A percentile compares a stretch with the other conserved stretches of the same genome.
Evolutionary conservation across 768 basidiomycete genomes (phyloP).

Genomic region (Hemileccinum rubropunctum): DNA sequence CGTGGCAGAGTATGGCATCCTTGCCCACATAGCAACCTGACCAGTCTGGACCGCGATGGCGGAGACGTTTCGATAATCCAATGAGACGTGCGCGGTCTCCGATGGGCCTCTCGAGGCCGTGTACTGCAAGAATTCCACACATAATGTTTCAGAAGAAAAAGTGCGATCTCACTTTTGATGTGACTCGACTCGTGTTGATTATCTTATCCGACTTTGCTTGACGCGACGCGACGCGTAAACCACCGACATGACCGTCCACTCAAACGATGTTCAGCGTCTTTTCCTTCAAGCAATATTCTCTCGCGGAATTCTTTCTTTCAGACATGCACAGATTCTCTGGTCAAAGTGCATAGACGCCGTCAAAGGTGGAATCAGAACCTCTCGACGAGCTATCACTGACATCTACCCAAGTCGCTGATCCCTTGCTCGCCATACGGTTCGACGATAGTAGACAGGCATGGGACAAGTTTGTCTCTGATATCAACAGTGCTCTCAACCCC

Average conservation of each 20-base stretch:
- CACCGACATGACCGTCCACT: constrained; percentile 38
- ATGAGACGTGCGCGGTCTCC: constrained; percentile 71
- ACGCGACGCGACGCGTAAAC: too few species aligned
- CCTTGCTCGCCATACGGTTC: constrained; percentile 45
- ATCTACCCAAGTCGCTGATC: constrained; percentile 48
- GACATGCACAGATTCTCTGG: constrained; percentile 65
- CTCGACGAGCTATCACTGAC: constrained; percentile 1
- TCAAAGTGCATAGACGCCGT: constrained; percentile 64
- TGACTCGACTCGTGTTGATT: neutral
- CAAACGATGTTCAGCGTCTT: constrained; percentile 69
- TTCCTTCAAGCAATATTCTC: constrained; percentile 80
- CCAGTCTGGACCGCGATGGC: constrained; percentile 98
- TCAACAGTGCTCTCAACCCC: constrained; percentile 64
- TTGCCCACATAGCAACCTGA: constrained; percentile 90
- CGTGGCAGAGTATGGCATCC: constrained; percentile 83
- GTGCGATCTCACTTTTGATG: too few species aligned
- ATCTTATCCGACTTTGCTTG: neutral
- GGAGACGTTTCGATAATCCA: constrained; percentile 82
- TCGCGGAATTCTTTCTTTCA: constrained; percentile 61
- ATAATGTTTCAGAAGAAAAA: constrained; percentile 38
- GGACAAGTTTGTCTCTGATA: constrained; percentile 53
- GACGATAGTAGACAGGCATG: constrained; percentile 46
- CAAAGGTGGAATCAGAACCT: constrained; percentile 43
- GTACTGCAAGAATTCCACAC: constrained; percentile 92
- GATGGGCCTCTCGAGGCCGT: constrained; percentile 71